These are phyloP conservation scores for Firmiana major DNA, from an alignment of 345 rosid species.

Conservation along the genomic window DNA sequence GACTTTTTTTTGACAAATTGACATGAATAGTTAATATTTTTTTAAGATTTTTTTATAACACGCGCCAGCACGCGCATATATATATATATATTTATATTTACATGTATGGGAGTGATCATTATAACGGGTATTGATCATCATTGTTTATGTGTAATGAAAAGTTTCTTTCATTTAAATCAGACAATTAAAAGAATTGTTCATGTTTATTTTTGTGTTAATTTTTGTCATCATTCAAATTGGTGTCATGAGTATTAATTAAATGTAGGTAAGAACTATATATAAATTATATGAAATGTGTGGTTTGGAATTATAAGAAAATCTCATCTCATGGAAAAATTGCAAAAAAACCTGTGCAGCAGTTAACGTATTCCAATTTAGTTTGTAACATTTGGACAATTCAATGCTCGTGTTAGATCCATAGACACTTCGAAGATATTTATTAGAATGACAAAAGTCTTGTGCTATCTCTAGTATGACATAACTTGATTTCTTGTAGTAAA, in stretches of 20 bases:
- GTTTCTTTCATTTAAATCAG: no score
- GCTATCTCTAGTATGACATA: neutral
- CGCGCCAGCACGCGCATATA: neutral
- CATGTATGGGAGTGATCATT: neutral
- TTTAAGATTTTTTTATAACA: neutral
- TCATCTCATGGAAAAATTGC: no score
- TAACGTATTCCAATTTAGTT: no score
- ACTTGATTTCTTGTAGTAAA: neutral
- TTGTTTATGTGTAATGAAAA: no score
- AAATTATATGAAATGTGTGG: neutral
- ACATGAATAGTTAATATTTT: constrained; percentile 16
- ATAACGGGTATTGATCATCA: no score
- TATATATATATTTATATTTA: no score
- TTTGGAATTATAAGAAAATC: neutral
- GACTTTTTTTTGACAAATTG: constrained; percentile 24
- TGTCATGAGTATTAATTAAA: neutral
- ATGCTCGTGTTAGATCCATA: no score
- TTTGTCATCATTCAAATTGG: neutral
- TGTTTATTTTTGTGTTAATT: no score
- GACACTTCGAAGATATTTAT: neutral
- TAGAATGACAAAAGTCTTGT: neutral
- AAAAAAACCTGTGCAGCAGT: no score
- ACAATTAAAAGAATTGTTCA: neutral
- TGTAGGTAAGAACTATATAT: neutral
- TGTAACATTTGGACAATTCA: no score